Conservation (phyloP, 805 yeast genomes). For the Nakazawaea pomicola region DNA sequence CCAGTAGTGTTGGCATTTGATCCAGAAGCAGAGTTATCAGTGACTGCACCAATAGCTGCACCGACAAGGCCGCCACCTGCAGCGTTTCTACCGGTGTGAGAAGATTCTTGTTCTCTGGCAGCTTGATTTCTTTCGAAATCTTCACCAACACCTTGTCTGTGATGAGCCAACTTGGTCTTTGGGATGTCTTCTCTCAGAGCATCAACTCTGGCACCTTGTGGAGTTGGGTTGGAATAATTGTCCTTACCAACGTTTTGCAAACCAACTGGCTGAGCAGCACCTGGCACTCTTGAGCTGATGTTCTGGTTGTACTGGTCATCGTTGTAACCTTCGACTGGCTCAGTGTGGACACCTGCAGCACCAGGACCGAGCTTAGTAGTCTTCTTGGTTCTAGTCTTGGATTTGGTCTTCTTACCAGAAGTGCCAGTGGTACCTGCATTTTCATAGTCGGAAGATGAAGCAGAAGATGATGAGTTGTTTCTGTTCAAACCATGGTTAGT, state of each 20-base stretch:
- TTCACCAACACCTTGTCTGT: neutral
- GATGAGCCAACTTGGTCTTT: neutral
- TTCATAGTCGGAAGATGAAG: neutral
- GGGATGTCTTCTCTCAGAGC: neutral
- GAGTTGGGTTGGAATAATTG: neutral
- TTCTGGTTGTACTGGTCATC: too few relatives aligned
- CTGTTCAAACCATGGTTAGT: neutral
- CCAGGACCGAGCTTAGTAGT: too few relatives aligned
- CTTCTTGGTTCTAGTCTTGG: too few relatives aligned
- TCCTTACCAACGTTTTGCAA: too few relatives aligned
- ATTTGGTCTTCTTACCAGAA: too few relatives aligned
- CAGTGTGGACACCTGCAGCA: too few relatives aligned
- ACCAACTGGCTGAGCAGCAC: too few relatives aligned
- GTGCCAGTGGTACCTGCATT: too few relatives aligned
- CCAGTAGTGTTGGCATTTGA: neutral
- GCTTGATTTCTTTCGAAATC: slow-evolving; percentile 5
- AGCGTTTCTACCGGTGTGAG: too few relatives aligned
- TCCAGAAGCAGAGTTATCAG: neutral
- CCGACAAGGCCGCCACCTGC: slow-evolving; percentile 15
- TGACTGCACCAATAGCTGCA: slow-evolving; percentile 9
- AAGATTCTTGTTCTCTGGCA: too few relatives aligned
- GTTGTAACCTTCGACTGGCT: too few relatives aligned
- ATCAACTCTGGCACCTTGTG: slow-evolving; percentile 6
- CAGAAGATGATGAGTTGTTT: slow-evolving; percentile 1
- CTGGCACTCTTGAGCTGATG: too few relatives aligned